Conservation (phyloP, 345 rosid species). For the Gossypium anomalum region DNA sequence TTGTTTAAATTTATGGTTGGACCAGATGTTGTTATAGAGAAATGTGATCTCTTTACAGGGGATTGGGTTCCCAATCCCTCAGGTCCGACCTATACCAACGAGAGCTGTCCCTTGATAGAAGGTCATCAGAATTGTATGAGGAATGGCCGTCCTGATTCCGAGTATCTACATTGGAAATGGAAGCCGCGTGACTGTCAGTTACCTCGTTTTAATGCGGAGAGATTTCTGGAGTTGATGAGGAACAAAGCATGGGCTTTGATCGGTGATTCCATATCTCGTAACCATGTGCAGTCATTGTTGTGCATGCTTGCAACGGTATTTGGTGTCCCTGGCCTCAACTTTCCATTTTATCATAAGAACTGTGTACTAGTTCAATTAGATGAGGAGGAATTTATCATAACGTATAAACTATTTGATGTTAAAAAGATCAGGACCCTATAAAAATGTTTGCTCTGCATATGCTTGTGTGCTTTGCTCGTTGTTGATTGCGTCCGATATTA, state of each 20-base stretch:
- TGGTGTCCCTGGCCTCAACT: neutral
- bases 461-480: neutral
- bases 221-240: constrained; percentile 71
- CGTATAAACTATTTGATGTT: neutral
- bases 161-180: constrained; percentile 88
- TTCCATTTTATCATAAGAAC: neutral
- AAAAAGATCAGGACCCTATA: neutral
- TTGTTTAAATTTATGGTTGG: neutral
- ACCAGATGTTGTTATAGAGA: constrained; percentile 38
- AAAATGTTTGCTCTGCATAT: neutral
- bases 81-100: constrained; percentile 74
- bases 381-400: neutral
- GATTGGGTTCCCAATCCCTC: constrained; percentile 76
- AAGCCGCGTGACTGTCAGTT: constrained; percentile 66
- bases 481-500: neutral
- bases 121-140: constrained; percentile 88
- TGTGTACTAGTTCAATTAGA: neutral
- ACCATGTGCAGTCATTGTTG: constrained; percentile 78
- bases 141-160: constrained; percentile 81
- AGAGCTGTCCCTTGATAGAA: constrained; percentile 59
- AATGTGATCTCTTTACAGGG: constrained; percentile 71
- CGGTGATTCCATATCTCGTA: constrained; percentile 94
- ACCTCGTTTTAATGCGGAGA: constrained; percentile 59
- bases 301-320: constrained; percentile 78
- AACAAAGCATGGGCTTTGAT: constrained; percentile 75